These are phyloP conservation scores for Camelina sativa DNA, from an alignment of 345 rosid genomes.

Conservation along the genomic window DNA sequence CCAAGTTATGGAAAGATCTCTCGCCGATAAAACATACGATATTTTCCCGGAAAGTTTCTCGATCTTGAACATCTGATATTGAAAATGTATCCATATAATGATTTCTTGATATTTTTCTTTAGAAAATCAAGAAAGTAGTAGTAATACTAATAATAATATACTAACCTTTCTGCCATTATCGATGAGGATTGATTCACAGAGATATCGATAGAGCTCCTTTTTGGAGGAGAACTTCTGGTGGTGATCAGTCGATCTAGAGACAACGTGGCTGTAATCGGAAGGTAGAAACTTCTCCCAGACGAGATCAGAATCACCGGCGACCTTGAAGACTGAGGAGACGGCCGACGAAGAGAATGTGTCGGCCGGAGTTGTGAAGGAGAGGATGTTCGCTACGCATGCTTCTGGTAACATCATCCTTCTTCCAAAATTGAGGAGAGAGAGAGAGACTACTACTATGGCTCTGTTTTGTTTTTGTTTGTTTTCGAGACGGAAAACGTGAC, in stretches of 20 bases:
- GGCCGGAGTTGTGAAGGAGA: conserved; percentile 66
- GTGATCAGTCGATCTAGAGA: conserved; percentile 38
- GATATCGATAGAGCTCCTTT: conserved; percentile 58
- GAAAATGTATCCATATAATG: background rate
- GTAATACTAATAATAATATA: background rate
- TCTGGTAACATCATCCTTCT: conserved; percentile 54
- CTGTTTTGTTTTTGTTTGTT: background rate
- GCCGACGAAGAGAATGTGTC: conserved; percentile 57
- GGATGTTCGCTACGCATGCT: conserved; percentile 56
- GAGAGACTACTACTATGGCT: background rate
- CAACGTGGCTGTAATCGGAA: conserved; percentile 36
- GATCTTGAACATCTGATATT: conserved; percentile 56
- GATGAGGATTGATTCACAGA: conserved; percentile 57
- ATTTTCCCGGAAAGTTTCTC: conserved; percentile 66
- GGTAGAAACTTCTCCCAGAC: conserved; percentile 75
- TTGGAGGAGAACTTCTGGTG: conserved; percentile 52
- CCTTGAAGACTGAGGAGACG: conserved; percentile 56
- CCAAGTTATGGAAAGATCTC: conserved; percentile 73
- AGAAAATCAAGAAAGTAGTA: background rate
- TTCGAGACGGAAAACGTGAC: background rate
- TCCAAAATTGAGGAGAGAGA: background rate
- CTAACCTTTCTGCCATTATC: conserved; percentile 56
- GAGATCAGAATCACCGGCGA: conserved; percentile 64
- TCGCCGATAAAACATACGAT: conserved; percentile 62
- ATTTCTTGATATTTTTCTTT: background rate